Conservation (phyloP, 805 yeast species). For the Saturnispora sanitii region DNA sequence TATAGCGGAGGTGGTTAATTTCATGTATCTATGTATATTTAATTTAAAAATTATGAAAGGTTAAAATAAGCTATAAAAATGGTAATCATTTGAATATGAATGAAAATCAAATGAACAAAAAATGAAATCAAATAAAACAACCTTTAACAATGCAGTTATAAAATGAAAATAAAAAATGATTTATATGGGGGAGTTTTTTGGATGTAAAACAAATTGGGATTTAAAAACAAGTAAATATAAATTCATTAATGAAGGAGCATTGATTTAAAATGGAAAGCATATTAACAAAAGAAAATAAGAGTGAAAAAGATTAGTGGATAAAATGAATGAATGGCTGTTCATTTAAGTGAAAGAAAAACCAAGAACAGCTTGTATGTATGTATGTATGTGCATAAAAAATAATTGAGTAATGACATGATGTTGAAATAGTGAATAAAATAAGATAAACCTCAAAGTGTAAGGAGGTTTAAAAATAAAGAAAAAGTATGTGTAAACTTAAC, state of each 20-base stretch:
- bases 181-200: neutral
- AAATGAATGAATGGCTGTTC: neutral
- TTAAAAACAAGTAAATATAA: constrained; percentile 3
- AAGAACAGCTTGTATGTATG: neutral
- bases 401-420: no score
- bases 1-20: no score
- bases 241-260: constrained; percentile 7
- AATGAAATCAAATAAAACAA: neutral
- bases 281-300: constrained; percentile 1
- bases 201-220: neutral
- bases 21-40: neutral
- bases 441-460: no score
- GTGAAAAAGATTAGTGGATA: neutral
- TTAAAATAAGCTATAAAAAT: constrained; percentile 3
- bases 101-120: neutral
- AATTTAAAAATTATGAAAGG: neutral
- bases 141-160: neutral
- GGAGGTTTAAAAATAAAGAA: neutral
- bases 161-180: neutral
- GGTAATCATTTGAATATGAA: neutral
- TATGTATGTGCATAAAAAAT: no score
- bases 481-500: neutral
- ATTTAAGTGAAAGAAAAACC: neutral
- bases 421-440: no score
- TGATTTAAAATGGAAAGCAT: constrained; percentile 6